Percentiles rank a stretch among this genome's conserved stretches.
These are phyloP conservation scores for Papiliotrema laurentii DNA, from an alignment of 1,284 basidiomycete genomes.

Conservation along the genomic window DNA sequence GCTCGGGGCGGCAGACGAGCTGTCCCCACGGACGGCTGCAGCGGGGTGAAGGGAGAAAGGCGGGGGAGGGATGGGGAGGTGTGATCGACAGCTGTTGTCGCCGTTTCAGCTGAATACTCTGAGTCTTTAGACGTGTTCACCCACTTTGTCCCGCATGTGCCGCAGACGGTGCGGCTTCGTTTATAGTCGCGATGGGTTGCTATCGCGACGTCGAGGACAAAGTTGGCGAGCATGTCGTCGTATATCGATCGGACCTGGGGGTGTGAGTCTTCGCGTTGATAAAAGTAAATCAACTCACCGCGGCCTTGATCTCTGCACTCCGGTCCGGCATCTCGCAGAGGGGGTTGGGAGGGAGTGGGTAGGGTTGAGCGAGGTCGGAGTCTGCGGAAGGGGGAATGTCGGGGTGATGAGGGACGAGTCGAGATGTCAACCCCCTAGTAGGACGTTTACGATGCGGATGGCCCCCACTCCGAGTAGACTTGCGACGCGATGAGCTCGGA, in stretches of 20 bases:
- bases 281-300: slow-evolving; percentile 6
- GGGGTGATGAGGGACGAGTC: too few species aligned
- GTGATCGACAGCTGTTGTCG: slow-evolving; percentile 12
- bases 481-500: too few species aligned
- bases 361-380: too few species aligned
- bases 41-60: slow-evolving; percentile 6
- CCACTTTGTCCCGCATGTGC: slow-evolving; percentile 37
- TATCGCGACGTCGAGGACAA: slow-evolving; percentile 32
- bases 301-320: slow-evolving; percentile 10
- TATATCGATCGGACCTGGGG: slow-evolving; percentile 29
- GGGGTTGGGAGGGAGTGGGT: too few species aligned
- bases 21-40: background rate
- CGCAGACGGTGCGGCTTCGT: slow-evolving; percentile 31
- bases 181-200: slow-evolving; percentile 42
- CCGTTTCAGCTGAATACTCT: background rate
- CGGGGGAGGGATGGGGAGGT: slow-evolving; percentile 10
- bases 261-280: background rate
- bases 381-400: too few species aligned
- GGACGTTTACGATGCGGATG: too few species aligned
- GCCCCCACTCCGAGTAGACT: too few species aligned
- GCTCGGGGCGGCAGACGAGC: background rate
- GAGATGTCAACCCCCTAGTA: too few species aligned
- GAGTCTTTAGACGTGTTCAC: background rate
- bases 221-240: slow-evolving; percentile 34
- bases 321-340: background rate